These are phyloP conservation scores for Graphium sp. DNA, from an alignment of 2,329 filamentous ascomycete species.

Conservation along the genomic window DNA sequence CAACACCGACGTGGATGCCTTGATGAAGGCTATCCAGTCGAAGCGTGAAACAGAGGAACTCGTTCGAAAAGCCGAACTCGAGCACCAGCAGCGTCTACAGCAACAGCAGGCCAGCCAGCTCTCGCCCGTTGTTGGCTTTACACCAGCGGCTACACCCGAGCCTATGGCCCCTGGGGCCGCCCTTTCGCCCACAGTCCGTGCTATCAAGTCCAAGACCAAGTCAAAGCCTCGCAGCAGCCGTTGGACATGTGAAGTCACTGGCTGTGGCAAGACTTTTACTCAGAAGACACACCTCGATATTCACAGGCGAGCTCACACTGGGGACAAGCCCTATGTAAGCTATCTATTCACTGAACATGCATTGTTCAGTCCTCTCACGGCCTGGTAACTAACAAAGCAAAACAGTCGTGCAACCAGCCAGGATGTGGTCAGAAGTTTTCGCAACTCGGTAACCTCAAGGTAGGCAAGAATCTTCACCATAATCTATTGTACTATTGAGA, in stretches of 20 bases:
- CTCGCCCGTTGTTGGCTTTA: slow-evolving; percentile 1
- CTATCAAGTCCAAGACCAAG: slow-evolving; percentile 30
- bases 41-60: slow-evolving; percentile 28
- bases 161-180: slow-evolving; percentile 14
- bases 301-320: slow-evolving; percentile 75
- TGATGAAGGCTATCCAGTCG: slow-evolving; percentile 79
- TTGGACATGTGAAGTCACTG: slow-evolving; percentile 52
- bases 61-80: slow-evolving; percentile 7
- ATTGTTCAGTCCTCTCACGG: slow-evolving; percentile 8
- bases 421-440: slow-evolving; percentile 70
- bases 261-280: slow-evolving; percentile 67
- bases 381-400: slow-evolving; percentile 5
- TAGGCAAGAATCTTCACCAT: slow-evolving; percentile 17
- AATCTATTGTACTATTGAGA: too few relatives aligned
- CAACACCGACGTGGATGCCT: slow-evolving; percentile 66
- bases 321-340: slow-evolving; percentile 75
- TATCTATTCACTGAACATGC: too few relatives aligned
- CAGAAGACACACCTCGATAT: slow-evolving; percentile 92
- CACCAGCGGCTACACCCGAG: slow-evolving; percentile 5
- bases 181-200: slow-evolving; percentile 10
- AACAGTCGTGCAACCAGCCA: slow-evolving; percentile 48
- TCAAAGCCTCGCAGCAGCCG: slow-evolving; percentile 14
- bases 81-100: not conserved
- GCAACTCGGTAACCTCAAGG: slow-evolving; percentile 80
- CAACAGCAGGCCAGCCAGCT: too few relatives aligned